Evolutionary conservation across 2,329 filamentous ascomycete genomes (phyloP).

Genomic region (Raffaelea albimanens): DNA sequence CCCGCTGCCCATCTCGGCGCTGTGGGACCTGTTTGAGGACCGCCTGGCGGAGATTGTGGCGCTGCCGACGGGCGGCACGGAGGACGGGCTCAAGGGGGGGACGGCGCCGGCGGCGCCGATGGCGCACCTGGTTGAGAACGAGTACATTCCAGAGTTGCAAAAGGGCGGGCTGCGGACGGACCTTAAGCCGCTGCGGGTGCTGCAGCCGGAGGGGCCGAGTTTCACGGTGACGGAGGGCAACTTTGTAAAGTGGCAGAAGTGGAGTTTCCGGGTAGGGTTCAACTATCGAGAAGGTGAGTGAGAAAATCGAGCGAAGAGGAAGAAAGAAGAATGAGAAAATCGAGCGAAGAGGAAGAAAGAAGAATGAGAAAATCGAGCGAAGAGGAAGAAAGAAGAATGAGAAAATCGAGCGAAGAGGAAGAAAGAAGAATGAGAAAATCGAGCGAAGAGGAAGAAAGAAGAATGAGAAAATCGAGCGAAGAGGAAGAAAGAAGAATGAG

Average conservation of each 20-base stretch:
- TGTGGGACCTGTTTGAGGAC: background rate
- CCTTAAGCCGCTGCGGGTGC: slow-evolving; percentile 41
- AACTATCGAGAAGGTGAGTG: slow-evolving; percentile 91
- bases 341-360: slow-evolving; percentile 13
- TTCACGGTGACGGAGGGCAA: slow-evolving; percentile 36
- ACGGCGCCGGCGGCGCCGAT: slow-evolving; percentile 21
- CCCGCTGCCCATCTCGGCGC: background rate
- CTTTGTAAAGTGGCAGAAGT: slow-evolving; percentile 52
- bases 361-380: too few relatives aligned
- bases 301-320: slow-evolving; percentile 28
- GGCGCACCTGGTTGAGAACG: slow-evolving; percentile 4
- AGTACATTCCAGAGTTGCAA: slow-evolving; percentile 23
- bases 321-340: too few relatives aligned
- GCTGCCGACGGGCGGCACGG: background rate
- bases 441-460: slow-evolving; percentile 14
- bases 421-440: too few relatives aligned
- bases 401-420: slow-evolving; percentile 28
- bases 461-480: too few relatives aligned
- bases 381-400: too few relatives aligned
- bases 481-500: too few relatives aligned
- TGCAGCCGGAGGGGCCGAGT: slow-evolving; percentile 8
- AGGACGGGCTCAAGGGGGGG: slow-evolving; percentile 21
- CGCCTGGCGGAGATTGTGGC: background rate
- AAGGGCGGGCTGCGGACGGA: slow-evolving; percentile 25
- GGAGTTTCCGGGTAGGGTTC: slow-evolving; percentile 81